phyloP scores from a whole-genome alignment of 2,329 filamentous ascomycete species.

The Sporothrix dimorphospora region DNA sequence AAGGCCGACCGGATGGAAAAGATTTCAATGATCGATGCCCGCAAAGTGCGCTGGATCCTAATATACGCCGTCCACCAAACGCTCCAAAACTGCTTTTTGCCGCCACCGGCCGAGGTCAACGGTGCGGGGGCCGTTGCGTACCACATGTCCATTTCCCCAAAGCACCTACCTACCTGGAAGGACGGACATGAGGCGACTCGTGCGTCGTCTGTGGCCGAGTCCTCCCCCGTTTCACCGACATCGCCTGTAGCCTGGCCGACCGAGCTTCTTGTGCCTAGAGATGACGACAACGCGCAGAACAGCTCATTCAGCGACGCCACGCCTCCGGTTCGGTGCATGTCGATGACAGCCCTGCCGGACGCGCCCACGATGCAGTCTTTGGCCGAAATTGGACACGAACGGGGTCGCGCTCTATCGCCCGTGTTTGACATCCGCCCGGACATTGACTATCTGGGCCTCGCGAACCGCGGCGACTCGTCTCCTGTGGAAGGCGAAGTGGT shows the following conservation, averaged over 20 bases:
- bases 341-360: constrained; percentile 26
- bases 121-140: constrained; percentile 62
- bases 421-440: constrained; percentile 56
- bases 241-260: background rate
- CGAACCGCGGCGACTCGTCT: constrained; percentile 39
- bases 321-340: constrained; percentile 23
- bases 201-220: too few species aligned
- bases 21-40: constrained; percentile 65
- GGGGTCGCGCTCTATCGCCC: constrained; percentile 4
- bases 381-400: background rate
- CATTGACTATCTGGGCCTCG: constrained; percentile 57
- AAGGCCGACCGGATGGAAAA: constrained; percentile 61
- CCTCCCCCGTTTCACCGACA: background rate
- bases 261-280: background rate
- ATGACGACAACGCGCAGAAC: background rate
- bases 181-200: background rate
- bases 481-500: constrained; percentile 16
- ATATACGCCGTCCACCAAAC: constrained; percentile 75
- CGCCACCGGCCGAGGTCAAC: constrained; percentile 61
- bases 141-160: constrained; percentile 51
- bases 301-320: background rate
- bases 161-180: constrained; percentile 52
- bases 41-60: constrained; percentile 78
- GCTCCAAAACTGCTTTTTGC: constrained; percentile 64
- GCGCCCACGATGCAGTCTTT: background rate